Evolutionary conservation across 352 stramenopile genomes (phyloP), one percentile per base, ranked within the genome.

Genomic region (Phytophthora foliorum): DNA sequence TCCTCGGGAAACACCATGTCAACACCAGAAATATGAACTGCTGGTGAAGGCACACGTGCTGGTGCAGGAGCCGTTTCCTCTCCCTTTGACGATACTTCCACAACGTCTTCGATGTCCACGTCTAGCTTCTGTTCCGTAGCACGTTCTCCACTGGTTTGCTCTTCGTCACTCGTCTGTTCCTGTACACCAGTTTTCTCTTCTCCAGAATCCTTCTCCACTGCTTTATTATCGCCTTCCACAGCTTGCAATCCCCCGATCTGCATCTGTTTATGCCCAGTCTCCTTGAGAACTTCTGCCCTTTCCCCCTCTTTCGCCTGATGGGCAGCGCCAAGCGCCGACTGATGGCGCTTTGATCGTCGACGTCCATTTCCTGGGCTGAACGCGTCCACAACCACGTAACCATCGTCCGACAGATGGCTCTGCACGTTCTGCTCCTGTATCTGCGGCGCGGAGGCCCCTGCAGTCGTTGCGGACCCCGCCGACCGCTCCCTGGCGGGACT

Each of bases 1-100:
- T 80, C 54, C 4, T 75, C 62, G 7, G 71, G 63, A 34, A 74
- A 75, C 10, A 74, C 57, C 57, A 77, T 80, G 14, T 80, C 54
- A 32, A 62, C 21, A 19, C 58, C 60, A 41, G 45, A 50, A 22
- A 58, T 34, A 52, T 73, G 50, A 39, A 67, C 56, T 34, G 46
- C 62, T 50, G 67, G 61, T 7, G 59, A 72, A 6, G 48, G 50
- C 14, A 74, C 25, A 34, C 32, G 29, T 17, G 29, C 24, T n/a
- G 53, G 7, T 25, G 19, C 4, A 52, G 31, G 16, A 16, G 3
- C 19, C 17, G 36, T 19, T 66, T 32, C 27, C 29, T 57, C 38
- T 27, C 17, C 55, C 14, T n/a, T 49, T 8, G 39, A 52, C 8
- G 21, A 2, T 10, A 31, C 56, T 17, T 39, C 52, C 16, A 42